Percentiles rank a stretch among this genome's conserved stretches.
Evolutionary conservation across 805 yeast species (phyloP).

Genomic region (Suhomyces vadensis): DNA sequence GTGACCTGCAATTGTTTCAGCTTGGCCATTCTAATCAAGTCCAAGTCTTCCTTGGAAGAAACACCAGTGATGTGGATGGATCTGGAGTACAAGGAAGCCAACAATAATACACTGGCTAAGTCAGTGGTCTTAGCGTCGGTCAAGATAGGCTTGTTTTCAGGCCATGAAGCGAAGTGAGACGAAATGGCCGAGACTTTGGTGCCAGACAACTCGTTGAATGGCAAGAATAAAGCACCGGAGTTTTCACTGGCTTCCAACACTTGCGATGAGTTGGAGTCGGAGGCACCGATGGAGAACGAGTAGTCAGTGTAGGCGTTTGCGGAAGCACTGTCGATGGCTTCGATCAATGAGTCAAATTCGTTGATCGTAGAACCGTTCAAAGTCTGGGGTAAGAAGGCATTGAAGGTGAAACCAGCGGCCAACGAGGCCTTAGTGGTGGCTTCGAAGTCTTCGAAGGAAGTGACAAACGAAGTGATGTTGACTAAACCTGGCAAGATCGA

Average conservation of each 20-base stretch:
- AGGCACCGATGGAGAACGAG: constrained; percentile 81
- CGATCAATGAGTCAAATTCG: constrained; percentile 64
- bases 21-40: constrained; percentile 81
- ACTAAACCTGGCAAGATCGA: constrained; percentile 83
- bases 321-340: constrained; percentile 58
- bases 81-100: constrained; percentile 85
- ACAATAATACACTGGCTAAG: constrained; percentile 84
- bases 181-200: constrained; percentile 77
- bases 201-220: constrained; percentile 69
- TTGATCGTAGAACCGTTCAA: constrained; percentile 60
- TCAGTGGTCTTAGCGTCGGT: constrained; percentile 93
- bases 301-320: constrained; percentile 76
- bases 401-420: constrained; percentile 86
- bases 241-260: constrained; percentile 60
- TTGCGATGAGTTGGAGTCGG: constrained; percentile 62
- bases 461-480: constrained; percentile 77
- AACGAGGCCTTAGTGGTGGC: constrained; percentile 68
- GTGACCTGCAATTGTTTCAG: constrained; percentile 80
- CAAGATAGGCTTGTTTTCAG: constrained; percentile 75
- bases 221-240: constrained; percentile 80
- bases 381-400: constrained; percentile 75
- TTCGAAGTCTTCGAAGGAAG: constrained; percentile 68
- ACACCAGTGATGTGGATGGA: constrained; percentile 89
- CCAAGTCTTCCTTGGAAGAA: constrained; percentile 75
- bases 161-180: constrained; percentile 82